Evolutionary conservation across 495 filamentous ascomycete species (phyloP), one percentile per base, ranked within the genome.

Genomic region (Lophiostoma macrostomum): DNA sequence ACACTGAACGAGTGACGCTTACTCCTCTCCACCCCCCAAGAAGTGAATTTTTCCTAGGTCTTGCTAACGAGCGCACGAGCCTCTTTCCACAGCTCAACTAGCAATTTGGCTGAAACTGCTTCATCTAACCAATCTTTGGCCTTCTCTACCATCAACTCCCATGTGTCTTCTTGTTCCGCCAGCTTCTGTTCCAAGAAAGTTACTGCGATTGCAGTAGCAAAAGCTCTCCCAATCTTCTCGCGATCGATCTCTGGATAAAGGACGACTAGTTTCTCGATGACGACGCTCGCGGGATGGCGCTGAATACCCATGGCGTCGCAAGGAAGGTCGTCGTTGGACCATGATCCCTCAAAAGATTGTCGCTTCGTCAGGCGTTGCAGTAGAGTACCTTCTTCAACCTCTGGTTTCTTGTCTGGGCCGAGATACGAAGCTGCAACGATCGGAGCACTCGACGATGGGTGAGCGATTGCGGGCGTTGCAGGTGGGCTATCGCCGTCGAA

Each of bases 141-240:
- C 20, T 79, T 80, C 18, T 73, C 71, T 10, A 69, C 74, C 39
- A 80, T 12, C 64, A 84, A 67, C 60, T 80, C 77, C 81, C 80
- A 83, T 23, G 69, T 63, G 11, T 74, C 74, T 63, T 69, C 61
- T 25, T 73, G 66, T 4, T 50, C 65, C 0, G 12, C 52, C 38
- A 78, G 41, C 46, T 67, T 71, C 29, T 41, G 54, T 58, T 76
- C 68, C 31, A 86, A 59, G 43, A 65, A 81, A 5, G 58, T 66
- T 35, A 82, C 43, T 7, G 73, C 77, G 36, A 81, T 44, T 4
- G 74, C 61, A 8, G 83, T 84, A 3, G 76, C 73, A 25, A 74
- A 46, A 5, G 65, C 14, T 19, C 2, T 47, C 10, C n/a, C 38
- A 18, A 37, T 32, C 0, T 29, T 41, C 1, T 38, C 35, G 4